phyloP scores from a whole-genome alignment of 148 eudicot genomes.

The Camellia lanceoleosa region DNA sequence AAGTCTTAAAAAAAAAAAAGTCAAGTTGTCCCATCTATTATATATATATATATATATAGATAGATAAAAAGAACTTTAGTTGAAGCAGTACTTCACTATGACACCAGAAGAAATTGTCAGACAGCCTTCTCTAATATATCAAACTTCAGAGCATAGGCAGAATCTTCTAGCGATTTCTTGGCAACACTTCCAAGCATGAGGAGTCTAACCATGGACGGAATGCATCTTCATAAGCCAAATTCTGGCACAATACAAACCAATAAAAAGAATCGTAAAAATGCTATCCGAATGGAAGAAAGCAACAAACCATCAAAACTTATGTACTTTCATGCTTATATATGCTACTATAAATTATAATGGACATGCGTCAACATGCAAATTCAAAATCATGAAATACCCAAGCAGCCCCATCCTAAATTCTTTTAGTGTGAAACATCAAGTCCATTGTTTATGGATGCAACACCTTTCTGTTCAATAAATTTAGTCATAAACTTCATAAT shows the following conservation, averaged over 20 bases:
- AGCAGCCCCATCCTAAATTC: no score
- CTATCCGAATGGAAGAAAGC: background rate
- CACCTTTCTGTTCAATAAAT: background rate
- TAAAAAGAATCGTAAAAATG: background rate
- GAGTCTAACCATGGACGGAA: background rate
- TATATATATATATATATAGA: background rate
- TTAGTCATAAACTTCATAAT: background rate
- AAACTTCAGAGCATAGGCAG: background rate
- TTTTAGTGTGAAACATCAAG: background rate
- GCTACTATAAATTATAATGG: no score
- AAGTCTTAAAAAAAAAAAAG: background rate
- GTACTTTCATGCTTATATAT: background rate
- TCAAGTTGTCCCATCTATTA: background rate
- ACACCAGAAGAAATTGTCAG: background rate
- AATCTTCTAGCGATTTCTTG: background rate
- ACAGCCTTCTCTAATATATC: background rate
- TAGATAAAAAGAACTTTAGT: background rate
- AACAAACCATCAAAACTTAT: background rate
- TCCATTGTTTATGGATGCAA: background rate
- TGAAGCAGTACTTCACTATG: background rate
- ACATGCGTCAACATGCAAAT: background rate
- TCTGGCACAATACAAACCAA: background rate
- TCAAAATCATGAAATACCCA: background rate
- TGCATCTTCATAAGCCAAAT: conserved; percentile 2
- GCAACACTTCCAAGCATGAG: background rate